Percentiles rank a stretch among this genome's conserved stretches.
These are phyloP conservation scores for Rhizopogon sp. DNA, from an alignment of 768 basidiomycete species.

Conservation along the genomic window DNA sequence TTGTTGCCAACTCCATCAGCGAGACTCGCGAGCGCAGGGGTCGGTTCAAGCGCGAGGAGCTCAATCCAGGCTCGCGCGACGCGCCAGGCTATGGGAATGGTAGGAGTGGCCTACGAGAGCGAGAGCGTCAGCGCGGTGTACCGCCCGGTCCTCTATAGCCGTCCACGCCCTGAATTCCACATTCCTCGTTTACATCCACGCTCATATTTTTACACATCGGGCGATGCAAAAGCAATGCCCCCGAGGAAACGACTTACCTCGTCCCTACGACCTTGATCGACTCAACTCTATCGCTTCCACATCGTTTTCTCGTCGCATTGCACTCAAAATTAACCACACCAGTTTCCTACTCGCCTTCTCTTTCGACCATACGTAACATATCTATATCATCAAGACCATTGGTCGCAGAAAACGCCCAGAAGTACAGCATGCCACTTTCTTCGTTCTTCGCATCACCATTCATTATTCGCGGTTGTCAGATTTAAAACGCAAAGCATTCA, in stretches of 20 bases:
- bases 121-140: slow-evolving; percentile 25
- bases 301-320: slow-evolving; percentile 12
- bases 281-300: slow-evolving; percentile 11
- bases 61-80: slow-evolving; percentile 37
- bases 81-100: slow-evolving; percentile 63
- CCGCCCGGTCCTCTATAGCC: slow-evolving; percentile 19
- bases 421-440: slow-evolving; percentile 24
- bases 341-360: slow-evolving; percentile 20
- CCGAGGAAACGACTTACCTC: slow-evolving; percentile 11
- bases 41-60: slow-evolving; percentile 48
- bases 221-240: slow-evolving; percentile 9
- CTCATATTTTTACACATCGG: slow-evolving; percentile 2
- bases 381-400: slow-evolving; percentile 29
- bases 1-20: slow-evolving; percentile 14
- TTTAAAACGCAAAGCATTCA: slow-evolving; percentile 19
- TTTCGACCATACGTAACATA: slow-evolving; percentile 28
- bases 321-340: slow-evolving; percentile 23
- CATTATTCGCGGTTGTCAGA: slow-evolving; percentile 24
- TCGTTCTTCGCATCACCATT: slow-evolving; percentile 21
- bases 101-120: slow-evolving; percentile 55
- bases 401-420: slow-evolving; percentile 27
- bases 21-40: slow-evolving; percentile 40
- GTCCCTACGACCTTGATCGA: slow-evolving; percentile 17
- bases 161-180: neutral
- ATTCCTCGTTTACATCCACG: slow-evolving; percentile 2